Evolutionary conservation across 2,329 filamentous ascomycete genomes (phyloP).

Genomic region (Apiospora malaysiana): DNA sequence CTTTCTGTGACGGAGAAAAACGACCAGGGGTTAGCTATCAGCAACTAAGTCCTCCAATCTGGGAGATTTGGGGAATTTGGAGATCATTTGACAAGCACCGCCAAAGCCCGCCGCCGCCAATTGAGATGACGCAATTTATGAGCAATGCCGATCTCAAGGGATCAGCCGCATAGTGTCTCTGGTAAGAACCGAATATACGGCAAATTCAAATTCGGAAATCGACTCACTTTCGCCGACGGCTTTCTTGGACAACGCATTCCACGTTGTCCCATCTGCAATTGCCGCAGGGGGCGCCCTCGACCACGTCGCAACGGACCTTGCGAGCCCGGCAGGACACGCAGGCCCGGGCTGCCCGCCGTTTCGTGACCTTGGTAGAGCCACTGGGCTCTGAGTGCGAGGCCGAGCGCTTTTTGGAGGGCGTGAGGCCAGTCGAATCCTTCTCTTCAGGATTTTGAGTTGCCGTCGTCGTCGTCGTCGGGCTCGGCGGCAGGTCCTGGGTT

Average conservation of each 20-base stretch:
- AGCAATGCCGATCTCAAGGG: constrained; percentile 1
- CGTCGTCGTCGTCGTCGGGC: constrained; percentile 16
- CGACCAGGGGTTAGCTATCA: constrained; percentile 33
- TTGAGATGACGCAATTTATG: constrained; percentile 13
- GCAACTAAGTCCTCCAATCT: constrained; percentile 6
- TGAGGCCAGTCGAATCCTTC: constrained; percentile 4
- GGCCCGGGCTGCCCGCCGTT: constrained; percentile 87
- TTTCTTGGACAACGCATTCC: constrained; percentile 78
- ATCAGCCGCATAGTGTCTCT: constrained; percentile 1
- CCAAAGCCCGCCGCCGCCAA: not conserved
- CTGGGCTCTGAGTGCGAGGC: constrained; percentile 40
- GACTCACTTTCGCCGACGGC: constrained; percentile 83
- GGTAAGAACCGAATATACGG: not conserved
- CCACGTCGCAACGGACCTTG: constrained; percentile 93
- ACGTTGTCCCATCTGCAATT: constrained; percentile 85
- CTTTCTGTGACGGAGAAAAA: constrained; percentile 35
- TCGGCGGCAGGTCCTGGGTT: constrained; percentile 2
- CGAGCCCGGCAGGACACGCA: constrained; percentile 87
- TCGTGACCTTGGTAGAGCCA: constrained; percentile 59
- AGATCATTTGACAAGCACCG: not conserved
- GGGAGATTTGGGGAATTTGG: constrained; percentile 13
- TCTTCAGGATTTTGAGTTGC: not conserved
- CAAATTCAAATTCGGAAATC: constrained; percentile 15
- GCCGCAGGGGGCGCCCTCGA: constrained; percentile 84
- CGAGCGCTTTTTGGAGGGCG: constrained; percentile 38